Conservation (phyloP, 2,329 filamentous ascomycete species). For the Alternaria novae-zelandiae region DNA sequence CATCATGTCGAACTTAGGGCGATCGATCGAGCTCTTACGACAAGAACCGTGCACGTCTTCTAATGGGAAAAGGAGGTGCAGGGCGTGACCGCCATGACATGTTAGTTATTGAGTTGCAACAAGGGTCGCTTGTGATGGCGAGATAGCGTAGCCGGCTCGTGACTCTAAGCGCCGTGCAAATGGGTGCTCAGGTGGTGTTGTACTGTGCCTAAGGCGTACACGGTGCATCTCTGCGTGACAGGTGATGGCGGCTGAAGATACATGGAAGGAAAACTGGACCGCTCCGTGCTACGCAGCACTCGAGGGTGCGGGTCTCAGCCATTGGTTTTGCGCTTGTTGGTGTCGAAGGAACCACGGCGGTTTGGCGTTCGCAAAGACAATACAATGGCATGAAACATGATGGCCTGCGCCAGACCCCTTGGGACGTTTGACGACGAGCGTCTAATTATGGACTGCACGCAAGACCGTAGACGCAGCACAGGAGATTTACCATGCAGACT, state of each 20-base stretch:
- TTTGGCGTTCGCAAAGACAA: slow-evolving; percentile 3
- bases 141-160: neutral
- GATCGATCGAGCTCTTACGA: neutral
- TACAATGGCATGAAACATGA: slow-evolving; percentile 1
- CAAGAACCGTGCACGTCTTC: neutral
- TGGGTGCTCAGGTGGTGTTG: slow-evolving; percentile 4
- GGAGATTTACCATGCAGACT: slow-evolving; percentile 11
- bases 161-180: slow-evolving; percentile 5
- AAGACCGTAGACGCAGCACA: slow-evolving; percentile 3
- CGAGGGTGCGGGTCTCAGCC: neutral
- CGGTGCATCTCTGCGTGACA: neutral
- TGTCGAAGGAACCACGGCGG: slow-evolving; percentile 5
- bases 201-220: slow-evolving; percentile 8
- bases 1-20: neutral
- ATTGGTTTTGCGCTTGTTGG: slow-evolving; percentile 5
- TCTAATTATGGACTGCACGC: slow-evolving; percentile 26
- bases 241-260: neutral
- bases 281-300: neutral
- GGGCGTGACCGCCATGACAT: neutral
- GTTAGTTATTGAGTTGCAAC: neutral
- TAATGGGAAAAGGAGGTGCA: slow-evolving; percentile 1
- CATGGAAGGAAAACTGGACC: neutral
- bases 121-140: neutral
- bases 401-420: slow-evolving; percentile 16
- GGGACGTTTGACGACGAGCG: slow-evolving; percentile 30